phyloP scores from a whole-genome alignment of 768 basidiomycete genomes.

The Boletus bicolor region DNA sequence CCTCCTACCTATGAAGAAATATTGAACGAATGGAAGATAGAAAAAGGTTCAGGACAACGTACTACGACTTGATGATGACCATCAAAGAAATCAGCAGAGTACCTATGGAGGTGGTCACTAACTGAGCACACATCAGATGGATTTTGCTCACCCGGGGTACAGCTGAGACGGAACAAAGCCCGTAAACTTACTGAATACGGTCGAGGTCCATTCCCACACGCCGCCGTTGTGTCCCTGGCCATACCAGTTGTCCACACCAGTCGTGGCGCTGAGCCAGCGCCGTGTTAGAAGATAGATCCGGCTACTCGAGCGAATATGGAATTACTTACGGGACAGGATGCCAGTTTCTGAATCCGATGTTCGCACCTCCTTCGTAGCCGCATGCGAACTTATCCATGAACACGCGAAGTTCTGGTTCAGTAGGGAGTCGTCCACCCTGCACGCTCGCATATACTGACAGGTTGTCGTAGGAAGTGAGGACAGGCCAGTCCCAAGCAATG shows the following conservation, averaged over 20 bases:
- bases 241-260: slow-evolving; percentile 47
- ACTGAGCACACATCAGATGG: neutral
- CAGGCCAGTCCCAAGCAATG: slow-evolving; percentile 81
- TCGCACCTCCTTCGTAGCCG: slow-evolving; percentile 75
- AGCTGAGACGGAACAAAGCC: slow-evolving; percentile 73
- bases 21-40: neutral
- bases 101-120: slow-evolving; percentile 39
- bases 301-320: neutral
- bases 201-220: slow-evolving; percentile 98
- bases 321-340: slow-evolving; percentile 81
- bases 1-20: slow-evolving; percentile 68
- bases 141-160: slow-evolving; percentile 74
- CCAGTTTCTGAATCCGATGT: slow-evolving; percentile 90
- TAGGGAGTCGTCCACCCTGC: slow-evolving; percentile 92
- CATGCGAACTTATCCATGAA: slow-evolving; percentile 74
- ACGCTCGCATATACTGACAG: slow-evolving; percentile 76
- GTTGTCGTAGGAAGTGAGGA: slow-evolving; percentile 74
- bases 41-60: slow-evolving; percentile 33
- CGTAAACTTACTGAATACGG: slow-evolving; percentile 63
- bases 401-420: slow-evolving; percentile 79
- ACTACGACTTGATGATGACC: slow-evolving; percentile 82
- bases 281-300: slow-evolving; percentile 1
- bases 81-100: slow-evolving; percentile 91
- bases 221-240: slow-evolving; percentile 86
- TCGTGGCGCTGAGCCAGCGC: slow-evolving; percentile 54